phyloP scores from a whole-genome alignment of 345 rosid species.

The Brassica incana region DNA sequence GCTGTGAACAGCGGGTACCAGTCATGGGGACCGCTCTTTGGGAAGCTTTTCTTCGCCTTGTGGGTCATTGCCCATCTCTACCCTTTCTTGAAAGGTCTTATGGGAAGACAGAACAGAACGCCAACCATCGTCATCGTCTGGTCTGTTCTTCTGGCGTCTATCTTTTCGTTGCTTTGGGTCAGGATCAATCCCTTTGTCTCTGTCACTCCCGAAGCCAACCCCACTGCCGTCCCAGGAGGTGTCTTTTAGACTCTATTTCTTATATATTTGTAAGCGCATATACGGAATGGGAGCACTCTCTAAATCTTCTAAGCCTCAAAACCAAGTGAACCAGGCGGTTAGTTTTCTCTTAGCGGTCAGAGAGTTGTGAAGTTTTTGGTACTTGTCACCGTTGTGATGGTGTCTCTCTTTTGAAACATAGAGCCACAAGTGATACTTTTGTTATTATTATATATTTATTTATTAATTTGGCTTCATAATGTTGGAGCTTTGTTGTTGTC shows the following conservation, averaged over 20 bases:
- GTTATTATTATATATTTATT: background rate
- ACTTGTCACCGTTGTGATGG: background rate
- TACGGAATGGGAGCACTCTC: background rate
- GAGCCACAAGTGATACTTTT: background rate
- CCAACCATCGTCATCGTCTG: background rate
- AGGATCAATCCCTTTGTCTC: background rate
- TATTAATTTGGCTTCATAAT: background rate
- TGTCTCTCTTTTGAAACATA: background rate
- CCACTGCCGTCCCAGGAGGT: background rate
- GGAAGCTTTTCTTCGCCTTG: background rate
- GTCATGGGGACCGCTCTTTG: slow-evolving; percentile 1
- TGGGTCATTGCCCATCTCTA: background rate
- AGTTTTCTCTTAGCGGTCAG: background rate
- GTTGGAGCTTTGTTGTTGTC: too few species aligned
- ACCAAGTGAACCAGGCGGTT: background rate
- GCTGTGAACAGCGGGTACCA: background rate
- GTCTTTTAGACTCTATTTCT: background rate
- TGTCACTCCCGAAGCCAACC: background rate
- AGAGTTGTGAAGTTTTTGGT: background rate
- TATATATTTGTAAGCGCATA: background rate
- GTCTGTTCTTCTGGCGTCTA: background rate
- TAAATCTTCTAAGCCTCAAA: background rate
- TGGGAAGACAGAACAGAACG: background rate
- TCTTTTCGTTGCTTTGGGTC: background rate
- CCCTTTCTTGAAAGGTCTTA: background rate